phyloP scores from a whole-genome alignment of 371 early-diverging fungal species.

The Rhizopus microsporus region DNA sequence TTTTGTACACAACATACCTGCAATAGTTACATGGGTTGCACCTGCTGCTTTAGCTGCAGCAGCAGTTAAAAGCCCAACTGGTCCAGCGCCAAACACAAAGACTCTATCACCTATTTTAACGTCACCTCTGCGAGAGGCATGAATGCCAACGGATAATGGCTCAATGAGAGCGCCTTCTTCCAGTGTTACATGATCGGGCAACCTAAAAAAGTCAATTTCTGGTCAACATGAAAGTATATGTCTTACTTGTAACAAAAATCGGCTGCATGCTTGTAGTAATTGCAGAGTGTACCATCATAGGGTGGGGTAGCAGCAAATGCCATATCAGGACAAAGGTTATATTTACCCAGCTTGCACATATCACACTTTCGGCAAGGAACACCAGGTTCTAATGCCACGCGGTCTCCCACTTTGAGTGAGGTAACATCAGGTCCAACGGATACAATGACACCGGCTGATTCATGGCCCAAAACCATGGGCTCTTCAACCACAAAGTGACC shows the following conservation, averaged over 20 bases:
- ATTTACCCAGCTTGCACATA: conserved; percentile 51
- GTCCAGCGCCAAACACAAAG: conserved; percentile 63
- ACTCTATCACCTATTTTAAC: conserved; percentile 68
- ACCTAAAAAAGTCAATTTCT: conserved; percentile 14
- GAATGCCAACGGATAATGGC: conserved; percentile 49
- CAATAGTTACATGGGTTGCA: conserved; percentile 49
- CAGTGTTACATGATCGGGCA: conserved; percentile 57
- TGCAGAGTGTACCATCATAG: conserved; percentile 52
- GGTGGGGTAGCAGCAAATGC: conserved; percentile 58
- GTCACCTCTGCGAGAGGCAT: conserved; percentile 61
- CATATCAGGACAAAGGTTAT: conserved; percentile 55
- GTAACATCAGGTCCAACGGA: conserved; percentile 57
- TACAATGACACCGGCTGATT: conserved; percentile 70
- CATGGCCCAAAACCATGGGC: conserved; percentile 81
- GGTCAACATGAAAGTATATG: no score
- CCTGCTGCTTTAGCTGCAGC: conserved; percentile 58
- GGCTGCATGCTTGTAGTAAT: conserved; percentile 52
- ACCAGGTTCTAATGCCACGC: conserved; percentile 68
- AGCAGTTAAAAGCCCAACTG: conserved; percentile 55
- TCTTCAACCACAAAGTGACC: conserved; percentile 42
- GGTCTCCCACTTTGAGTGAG: conserved; percentile 66
- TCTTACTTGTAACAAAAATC: conserved; percentile 56
- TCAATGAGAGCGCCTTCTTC: conserved; percentile 58
- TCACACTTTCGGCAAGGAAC: conserved; percentile 65
- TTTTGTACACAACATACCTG: conserved; percentile 25